A percentile compares a stretch with the other conserved stretches of the same genome.
Evolutionary conservation across 352 stramenopile species (phyloP).

Genomic region (Globisporangium lucens): DNA sequence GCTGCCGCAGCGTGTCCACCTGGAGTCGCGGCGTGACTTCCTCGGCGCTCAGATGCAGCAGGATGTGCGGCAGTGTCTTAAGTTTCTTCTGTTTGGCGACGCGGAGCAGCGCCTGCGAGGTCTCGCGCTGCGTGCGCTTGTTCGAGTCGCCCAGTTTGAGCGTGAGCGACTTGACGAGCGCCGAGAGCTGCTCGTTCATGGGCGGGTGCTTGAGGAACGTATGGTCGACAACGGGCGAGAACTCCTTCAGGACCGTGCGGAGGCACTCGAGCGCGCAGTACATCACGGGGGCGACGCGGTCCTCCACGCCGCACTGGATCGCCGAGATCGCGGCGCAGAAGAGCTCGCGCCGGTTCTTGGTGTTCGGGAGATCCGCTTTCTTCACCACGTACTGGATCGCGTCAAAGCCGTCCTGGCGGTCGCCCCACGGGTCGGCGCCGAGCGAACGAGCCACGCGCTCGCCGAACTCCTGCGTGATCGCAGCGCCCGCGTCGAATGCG

Average conservation of each 20-base stretch:
- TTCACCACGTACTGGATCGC: constrained; percentile 64
- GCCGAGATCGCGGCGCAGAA: constrained; percentile 67
- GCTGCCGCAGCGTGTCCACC: constrained; percentile 50
- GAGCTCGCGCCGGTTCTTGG: constrained; percentile 42
- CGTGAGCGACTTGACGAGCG: constrained; percentile 45
- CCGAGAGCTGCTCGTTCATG: constrained; percentile 59
- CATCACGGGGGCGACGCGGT: constrained; percentile 77
- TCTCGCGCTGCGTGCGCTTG: constrained; percentile 77
- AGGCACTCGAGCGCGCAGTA: constrained; percentile 81
- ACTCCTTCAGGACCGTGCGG: constrained; percentile 59
- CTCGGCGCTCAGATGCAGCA: constrained; percentile 60
- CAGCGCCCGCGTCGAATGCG: constrained; percentile 53
- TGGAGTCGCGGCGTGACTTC: constrained; percentile 52
- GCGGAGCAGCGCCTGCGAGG: constrained; percentile 52
- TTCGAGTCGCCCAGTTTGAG: constrained; percentile 76
- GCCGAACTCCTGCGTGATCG: constrained; percentile 67
- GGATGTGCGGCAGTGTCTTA: constrained; percentile 45
- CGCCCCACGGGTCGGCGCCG: constrained; percentile 70
- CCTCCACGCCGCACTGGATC: constrained; percentile 68
- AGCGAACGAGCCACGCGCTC: constrained; percentile 67
- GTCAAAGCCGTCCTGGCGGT: constrained; percentile 78
- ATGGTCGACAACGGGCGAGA: constrained; percentile 44
- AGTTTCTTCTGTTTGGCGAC: constrained; percentile 65
- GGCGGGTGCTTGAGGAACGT: constrained; percentile 36
- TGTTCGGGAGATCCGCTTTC: constrained; percentile 45